These are phyloP conservation scores for Nakaseomyces nivariensis DNA, from an alignment of 1,139 yeast genomes.

Conservation along the genomic window DNA sequence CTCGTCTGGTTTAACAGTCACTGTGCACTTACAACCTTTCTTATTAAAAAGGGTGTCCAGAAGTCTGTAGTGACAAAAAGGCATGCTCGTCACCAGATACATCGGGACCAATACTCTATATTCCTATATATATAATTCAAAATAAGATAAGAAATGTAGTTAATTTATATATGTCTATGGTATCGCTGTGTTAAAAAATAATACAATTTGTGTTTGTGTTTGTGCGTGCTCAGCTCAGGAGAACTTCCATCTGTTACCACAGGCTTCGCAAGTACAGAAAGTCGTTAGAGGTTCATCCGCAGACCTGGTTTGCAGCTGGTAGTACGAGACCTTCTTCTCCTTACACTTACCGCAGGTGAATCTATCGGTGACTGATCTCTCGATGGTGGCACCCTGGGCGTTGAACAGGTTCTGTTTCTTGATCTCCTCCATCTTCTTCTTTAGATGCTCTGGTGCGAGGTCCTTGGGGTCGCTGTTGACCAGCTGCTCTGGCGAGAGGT, in stretches of 20 bases:
- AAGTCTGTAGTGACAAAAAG: too few relatives aligned
- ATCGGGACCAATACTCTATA: too few relatives aligned
- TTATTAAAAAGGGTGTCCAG: too few relatives aligned
- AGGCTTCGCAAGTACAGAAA: slow-evolving; percentile 92
- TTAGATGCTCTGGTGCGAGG: slow-evolving; percentile 84
- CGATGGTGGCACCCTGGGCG: slow-evolving; percentile 97
- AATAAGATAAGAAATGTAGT: too few relatives aligned
- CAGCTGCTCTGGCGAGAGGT: slow-evolving; percentile 53
- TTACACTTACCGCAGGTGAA: slow-evolving; percentile 97
- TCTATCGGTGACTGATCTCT: slow-evolving; percentile 91
- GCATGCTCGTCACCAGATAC: too few relatives aligned
- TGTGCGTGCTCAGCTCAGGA: slow-evolving; percentile 32
- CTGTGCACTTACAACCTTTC: too few relatives aligned
- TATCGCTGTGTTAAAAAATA: too few relatives aligned
- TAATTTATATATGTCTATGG: too few relatives aligned
- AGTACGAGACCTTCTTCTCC: slow-evolving; percentile 90
- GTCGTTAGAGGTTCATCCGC: slow-evolving; percentile 99
- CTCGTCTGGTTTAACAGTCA: too few relatives aligned
- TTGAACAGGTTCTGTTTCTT: slow-evolving; percentile 85
- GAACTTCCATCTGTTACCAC: slow-evolving; percentile 97
- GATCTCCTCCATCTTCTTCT: slow-evolving; percentile 74
- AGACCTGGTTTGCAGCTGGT: slow-evolving; percentile 94
- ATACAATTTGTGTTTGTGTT: too few relatives aligned
- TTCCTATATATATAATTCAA: too few relatives aligned
- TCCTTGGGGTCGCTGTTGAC: slow-evolving; percentile 83